These are phyloP conservation scores for Termitomyces sp. DNA, from an alignment of 1,284 basidiomycete species.

Conservation along the genomic window DNA sequence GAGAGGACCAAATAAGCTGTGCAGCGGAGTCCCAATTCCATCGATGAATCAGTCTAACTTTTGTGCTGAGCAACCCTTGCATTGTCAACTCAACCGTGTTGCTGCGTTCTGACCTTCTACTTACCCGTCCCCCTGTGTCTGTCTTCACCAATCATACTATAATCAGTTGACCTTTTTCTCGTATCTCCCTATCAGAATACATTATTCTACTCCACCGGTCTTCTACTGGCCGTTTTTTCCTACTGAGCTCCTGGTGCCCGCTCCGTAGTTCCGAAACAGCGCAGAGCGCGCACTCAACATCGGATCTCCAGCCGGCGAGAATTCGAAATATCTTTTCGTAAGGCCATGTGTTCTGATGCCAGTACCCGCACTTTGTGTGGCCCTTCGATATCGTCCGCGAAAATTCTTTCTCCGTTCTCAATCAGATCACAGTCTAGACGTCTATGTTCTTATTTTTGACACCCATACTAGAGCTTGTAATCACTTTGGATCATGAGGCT, in stretches of 20 bases:
- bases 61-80: neutral
- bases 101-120: neutral
- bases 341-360: neutral
- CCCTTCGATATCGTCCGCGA: neutral
- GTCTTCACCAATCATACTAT: neutral
- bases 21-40: constrained; percentile 34
- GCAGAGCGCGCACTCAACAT: neutral
- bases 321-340: neutral
- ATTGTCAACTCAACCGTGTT: neutral
- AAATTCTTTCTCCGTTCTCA: neutral
- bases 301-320: neutral
- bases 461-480: neutral
- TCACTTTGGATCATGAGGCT: neutral
- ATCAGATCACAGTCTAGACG: constrained; percentile 1
- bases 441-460: neutral
- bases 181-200: neutral
- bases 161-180: neutral
- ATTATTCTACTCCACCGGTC: neutral
- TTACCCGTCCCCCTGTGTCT: neutral
- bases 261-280: constrained; percentile 5
- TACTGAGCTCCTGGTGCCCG: neutral
- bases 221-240: neutral
- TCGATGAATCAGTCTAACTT: constrained; percentile 20
- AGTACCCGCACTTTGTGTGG: constrained; percentile 2
- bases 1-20: constrained; percentile 24